Base-by-base conservation (phyloP, 2,329 filamentous ascomycete species). In the Sclerotiophoma versabilis region DNA sequence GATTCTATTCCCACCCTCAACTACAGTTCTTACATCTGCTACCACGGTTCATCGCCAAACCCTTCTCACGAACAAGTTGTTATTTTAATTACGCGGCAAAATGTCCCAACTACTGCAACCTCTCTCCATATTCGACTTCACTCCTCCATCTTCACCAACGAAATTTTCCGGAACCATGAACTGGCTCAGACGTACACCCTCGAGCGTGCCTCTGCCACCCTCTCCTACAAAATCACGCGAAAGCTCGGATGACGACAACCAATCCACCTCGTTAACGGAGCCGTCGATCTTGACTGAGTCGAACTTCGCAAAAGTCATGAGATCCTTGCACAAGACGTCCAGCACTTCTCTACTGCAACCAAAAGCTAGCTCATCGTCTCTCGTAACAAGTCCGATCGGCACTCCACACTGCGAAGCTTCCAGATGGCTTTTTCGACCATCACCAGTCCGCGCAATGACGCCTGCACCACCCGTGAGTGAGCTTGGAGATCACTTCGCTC, bases 141-240 rank as follows among this genome's bases (percentile, higher is more conserved):
- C 33, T 19, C 39, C 32, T 20, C 39, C 39, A 33, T 11, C 33
- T 12, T 44, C 48, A 19, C 39, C 39, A 22, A 32, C 25, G 2
- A 36, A 15, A 22, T 15, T 38, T 15, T 44, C 32, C 7, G 20
- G 26, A 3, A 26, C 38, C 20, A 50, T 50, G 39, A 38, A 30
- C 10, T 45, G 37, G 37, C 30, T 49, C 12, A 43, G 11, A 49
- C 23, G 47, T 12, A 49, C 30, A 12, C 38, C 47, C 29, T 15
- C 37, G 8, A 49, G 22, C 17, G 15, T 36, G 10, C 47, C 47
- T 36, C 23, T 49, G 19, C 47, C 47, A 14, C 30, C 37, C 6
- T 49, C 47, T 14, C 47, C 47, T 2, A 36, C 29, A 14, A 49
- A 29, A 11, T 30, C 47, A 27, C 29, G 12, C 26, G 37, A 30